A percentile compares a stretch with the other conserved stretches of the same genome.
phyloP scores from a whole-genome alignment of 331 rosid species.

The Ulmus americana region DNA sequence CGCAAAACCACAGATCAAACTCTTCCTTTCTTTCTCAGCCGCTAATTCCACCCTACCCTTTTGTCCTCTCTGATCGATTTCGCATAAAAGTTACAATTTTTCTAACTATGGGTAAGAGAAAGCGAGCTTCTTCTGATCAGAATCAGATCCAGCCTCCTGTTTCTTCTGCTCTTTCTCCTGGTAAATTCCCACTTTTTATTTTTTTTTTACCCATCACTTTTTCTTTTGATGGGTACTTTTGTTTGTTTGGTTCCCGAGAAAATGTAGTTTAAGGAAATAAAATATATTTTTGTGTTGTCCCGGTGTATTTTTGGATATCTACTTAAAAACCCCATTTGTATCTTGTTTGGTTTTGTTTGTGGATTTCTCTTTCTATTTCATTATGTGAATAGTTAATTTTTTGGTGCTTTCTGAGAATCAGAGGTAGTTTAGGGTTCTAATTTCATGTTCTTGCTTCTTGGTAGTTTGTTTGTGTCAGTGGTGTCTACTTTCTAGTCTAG shows the following conservation, averaged over 20 bases:
- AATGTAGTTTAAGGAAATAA: conserved; percentile 7
- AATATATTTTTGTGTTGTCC: neutral
- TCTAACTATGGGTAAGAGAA: conserved; percentile 48
- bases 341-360: neutral
- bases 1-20: conserved; percentile 45
- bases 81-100: neutral
- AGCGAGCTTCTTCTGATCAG: conserved; percentile 50
- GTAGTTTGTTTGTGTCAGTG: too few species aligned
- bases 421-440: neutral
- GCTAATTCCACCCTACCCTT: conserved; percentile 13
- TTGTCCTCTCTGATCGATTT: neutral
- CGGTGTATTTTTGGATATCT: neutral
- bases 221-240: neutral
- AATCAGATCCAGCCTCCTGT: conserved; percentile 29
- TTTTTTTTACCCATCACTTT: neutral
- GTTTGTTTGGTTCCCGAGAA: conserved; percentile 21
- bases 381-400: neutral
- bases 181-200: conserved; percentile 24
- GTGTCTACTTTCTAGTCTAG: too few species aligned
- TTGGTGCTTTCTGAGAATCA: neutral
- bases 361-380: neutral
- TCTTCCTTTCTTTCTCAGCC: conserved; percentile 31
- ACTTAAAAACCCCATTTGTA: neutral
- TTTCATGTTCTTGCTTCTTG: neutral
- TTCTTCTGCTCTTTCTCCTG: conserved; percentile 36